A percentile compares a stretch with the other conserved stretches of the same genome.
Conservation (phyloP, 177 flowering plant species). For the Vitis hybrid region DNA sequence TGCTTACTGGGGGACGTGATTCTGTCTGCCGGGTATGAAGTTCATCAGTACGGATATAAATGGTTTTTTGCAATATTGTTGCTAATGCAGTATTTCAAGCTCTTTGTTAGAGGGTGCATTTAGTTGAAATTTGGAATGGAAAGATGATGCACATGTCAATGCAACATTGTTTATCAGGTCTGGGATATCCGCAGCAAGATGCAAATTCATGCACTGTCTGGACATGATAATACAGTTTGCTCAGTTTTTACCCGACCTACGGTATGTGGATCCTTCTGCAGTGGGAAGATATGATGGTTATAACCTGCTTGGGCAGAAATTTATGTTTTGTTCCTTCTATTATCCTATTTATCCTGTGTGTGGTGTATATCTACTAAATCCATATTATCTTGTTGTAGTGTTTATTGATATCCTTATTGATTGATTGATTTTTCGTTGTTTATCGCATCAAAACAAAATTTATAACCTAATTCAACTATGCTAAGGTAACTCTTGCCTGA, state of each 20-base stretch:
- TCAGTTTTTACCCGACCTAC: conserved; percentile 93
- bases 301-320: neutral
- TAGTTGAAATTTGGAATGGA: neutral
- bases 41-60: neutral
- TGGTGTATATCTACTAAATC: neutral
- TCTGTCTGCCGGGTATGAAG: conserved; percentile 93
- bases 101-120: neutral
- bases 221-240: conserved; percentile 97
- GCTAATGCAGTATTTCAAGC: neutral
- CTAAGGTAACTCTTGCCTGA: no score
- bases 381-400: neutral
- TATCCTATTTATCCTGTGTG: neutral
- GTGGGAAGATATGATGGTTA: neutral
- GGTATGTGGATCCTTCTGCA: conserved; percentile 41
- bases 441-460: no score
- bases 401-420: neutral
- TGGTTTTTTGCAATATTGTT: neutral
- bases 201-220: conserved; percentile 87
- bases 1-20: conserved; percentile 98
- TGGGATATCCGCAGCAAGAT: conserved; percentile 97
- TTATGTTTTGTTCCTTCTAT: neutral
- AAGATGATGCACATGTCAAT: conserved; percentile 5
- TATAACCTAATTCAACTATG: no score
- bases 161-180: conserved; percentile 48
- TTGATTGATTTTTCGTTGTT: neutral